Evolutionary conservation across 164 flowering plant genomes (phyloP).

Genomic region (Magnolia officinalis): DNA sequence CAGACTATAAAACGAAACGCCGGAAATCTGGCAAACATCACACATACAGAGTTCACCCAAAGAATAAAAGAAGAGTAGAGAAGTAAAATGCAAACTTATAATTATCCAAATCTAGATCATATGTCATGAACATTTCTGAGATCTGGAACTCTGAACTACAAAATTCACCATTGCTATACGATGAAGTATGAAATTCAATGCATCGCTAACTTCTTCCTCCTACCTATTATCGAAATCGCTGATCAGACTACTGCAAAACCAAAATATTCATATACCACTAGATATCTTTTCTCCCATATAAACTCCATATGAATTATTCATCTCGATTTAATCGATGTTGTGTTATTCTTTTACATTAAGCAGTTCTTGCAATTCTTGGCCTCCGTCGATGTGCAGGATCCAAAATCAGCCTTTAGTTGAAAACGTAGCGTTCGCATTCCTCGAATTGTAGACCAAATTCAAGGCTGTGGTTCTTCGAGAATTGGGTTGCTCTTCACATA

Average conservation of each 20-base stretch:
- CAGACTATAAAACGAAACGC: not conserved
- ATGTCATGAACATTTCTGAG: not conserved
- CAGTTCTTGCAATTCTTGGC: not conserved
- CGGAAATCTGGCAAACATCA: too few relatives aligned
- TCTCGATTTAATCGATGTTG: too few relatives aligned
- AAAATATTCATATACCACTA: too few relatives aligned
- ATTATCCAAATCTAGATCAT: not conserved
- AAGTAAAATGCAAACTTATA: not conserved
- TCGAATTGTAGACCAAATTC: not conserved
- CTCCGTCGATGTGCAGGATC: not conserved
- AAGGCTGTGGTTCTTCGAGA: not conserved
- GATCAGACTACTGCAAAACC: too few relatives aligned
- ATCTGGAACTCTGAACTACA: not conserved
- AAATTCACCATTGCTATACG: not conserved
- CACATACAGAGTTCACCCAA: not conserved
- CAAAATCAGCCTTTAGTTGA: too few relatives aligned
- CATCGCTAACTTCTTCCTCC: not conserved
- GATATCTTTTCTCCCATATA: not conserved
- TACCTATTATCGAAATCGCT: not conserved
- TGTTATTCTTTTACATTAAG: not conserved
- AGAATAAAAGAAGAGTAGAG: not conserved
- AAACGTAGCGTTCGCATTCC: not conserved
- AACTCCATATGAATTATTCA: not conserved
- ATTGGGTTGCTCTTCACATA: slow-evolving; percentile 9
- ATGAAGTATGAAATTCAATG: not conserved